Evolutionary conservation across 2,329 filamentous ascomycete species (phyloP), one percentile per base, ranked within the genome.

Genomic region (Penicillium paneum): DNA sequence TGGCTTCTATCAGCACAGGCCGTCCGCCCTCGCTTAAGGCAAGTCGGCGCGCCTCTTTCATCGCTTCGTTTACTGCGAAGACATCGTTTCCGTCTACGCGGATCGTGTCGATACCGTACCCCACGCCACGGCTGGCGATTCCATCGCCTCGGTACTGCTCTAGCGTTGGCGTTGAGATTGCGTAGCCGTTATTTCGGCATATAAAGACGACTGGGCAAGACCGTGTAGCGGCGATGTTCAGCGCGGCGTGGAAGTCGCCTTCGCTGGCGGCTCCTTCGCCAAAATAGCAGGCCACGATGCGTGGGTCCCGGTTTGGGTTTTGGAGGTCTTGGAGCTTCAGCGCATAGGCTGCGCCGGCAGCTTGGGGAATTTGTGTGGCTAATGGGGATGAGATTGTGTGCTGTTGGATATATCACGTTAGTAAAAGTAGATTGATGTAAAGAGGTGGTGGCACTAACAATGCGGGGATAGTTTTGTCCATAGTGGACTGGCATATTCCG

Each of bases 401-500:
- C 85, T 89, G 51, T 19, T 88, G 70, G 90, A 80, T 86, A 47
- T 15, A 31, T 52, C n/a, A n/a, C 21, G 10, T 60, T 38, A 55
- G 48, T 39, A 1, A 15, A 8, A 7, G n/a, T n/a, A 8, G 19
- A 3, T 13, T 17, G 5, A 45, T 10, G 19, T 7, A 29, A 52
- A 8, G 48, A 15, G 13, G 8, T 13, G 11, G 10, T 6, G 26
- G 29, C 17, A 77, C 83, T 71, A 71, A 92, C 89, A 67, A 96
- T 91, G 64, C 96, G 91, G 54, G 95, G 79, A 60, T 90, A 86
- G 54, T 81, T 84, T 71, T 88, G 91, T 43, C 92, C 92, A 67
- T 97, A 99, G 74, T 99, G 94, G 13, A 97, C 90, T 0, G 94
- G 94, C 94, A 99, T 99, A 67, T 96, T 97, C 59, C 93, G 85